phyloP scores from a whole-genome alignment of 768 basidiomycete genomes.

The Tubosaeta sp. region DNA sequence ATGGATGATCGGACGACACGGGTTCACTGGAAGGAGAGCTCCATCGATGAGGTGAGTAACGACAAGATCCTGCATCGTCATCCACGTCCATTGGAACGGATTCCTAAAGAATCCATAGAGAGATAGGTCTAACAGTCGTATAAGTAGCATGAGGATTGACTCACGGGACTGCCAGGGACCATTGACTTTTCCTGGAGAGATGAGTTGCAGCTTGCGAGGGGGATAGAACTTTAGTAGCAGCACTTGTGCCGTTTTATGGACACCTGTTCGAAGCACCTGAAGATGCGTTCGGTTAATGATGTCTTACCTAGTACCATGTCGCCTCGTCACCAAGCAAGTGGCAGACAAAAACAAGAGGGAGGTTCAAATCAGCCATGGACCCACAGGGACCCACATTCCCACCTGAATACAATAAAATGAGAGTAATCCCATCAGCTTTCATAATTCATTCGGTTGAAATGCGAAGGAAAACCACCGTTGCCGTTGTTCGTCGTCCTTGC shows the following conservation, averaged over 20 bases:
- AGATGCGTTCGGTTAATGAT: constrained; percentile 1
- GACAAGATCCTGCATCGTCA: neutral
- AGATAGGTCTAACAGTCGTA: neutral
- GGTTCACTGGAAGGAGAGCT: constrained; percentile 1
- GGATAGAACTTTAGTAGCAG: neutral
- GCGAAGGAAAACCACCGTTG: neutral
- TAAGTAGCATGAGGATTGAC: neutral
- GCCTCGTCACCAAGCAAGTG: constrained; percentile 8
- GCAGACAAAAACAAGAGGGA: constrained; percentile 15
- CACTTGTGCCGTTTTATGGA: constrained; percentile 15
- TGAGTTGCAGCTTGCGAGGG: neutral
- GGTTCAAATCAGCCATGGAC: constrained; percentile 6
- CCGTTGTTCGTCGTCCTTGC: constrained; percentile 4
- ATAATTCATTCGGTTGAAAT: neutral
- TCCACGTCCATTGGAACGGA: constrained; percentile 11
- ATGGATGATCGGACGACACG: neutral
- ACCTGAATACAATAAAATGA: constrained; percentile 16
- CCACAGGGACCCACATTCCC: constrained; percentile 21
- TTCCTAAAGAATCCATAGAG: constrained; percentile 2
- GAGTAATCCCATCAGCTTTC: neutral
- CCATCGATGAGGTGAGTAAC: neutral
- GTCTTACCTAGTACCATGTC: neutral
- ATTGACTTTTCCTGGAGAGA: constrained; percentile 4
- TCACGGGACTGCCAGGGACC: constrained; percentile 14
- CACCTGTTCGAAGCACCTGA: neutral